These are phyloP conservation scores for Scedosporium aurantiacum DNA, from an alignment of 2,329 filamentous ascomycete genomes.

Conservation along the genomic window DNA sequence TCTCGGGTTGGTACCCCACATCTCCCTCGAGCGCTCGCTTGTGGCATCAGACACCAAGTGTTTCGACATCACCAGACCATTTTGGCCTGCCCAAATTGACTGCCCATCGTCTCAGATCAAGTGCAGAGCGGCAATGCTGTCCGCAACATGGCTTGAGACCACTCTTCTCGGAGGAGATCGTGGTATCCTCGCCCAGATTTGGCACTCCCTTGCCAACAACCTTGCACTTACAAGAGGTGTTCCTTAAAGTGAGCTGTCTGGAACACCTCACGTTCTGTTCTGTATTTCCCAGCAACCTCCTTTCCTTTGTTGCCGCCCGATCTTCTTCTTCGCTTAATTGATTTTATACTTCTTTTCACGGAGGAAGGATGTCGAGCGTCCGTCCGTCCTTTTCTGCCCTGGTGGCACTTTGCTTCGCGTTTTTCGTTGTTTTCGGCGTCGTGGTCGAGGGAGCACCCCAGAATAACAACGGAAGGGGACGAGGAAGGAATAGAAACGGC, in stretches of 20 bases:
- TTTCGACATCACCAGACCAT: not conserved
- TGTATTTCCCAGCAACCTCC: not conserved
- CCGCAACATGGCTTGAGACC: not conserved
- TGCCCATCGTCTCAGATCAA: not conserved
- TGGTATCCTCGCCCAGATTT: not conserved
- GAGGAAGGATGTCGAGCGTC: slow-evolving; percentile 6
- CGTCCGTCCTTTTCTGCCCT: slow-evolving; percentile 6
- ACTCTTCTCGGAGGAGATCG: no score
- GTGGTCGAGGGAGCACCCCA: slow-evolving; percentile 7
- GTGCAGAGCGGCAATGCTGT: not conserved
- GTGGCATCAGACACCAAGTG: not conserved
- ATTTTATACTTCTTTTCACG: not conserved
- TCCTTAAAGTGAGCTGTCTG: slow-evolving; percentile 1
- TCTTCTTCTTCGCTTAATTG: not conserved
- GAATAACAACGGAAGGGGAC: not conserved
- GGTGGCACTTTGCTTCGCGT: slow-evolving; percentile 8
- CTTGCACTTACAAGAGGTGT: not conserved
- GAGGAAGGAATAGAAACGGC: not conserved
- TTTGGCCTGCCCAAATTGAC: not conserved
- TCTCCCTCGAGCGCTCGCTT: not conserved
- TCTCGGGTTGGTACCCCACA: not conserved
- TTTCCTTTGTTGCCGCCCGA: not conserved
- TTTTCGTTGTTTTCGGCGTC: not conserved
- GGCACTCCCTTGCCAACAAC: not conserved
- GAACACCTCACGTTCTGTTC: not conserved